phyloP scores from a whole-genome alignment of 495 filamentous ascomycete genomes.

The Hypomontagnella submonticulosa region DNA sequence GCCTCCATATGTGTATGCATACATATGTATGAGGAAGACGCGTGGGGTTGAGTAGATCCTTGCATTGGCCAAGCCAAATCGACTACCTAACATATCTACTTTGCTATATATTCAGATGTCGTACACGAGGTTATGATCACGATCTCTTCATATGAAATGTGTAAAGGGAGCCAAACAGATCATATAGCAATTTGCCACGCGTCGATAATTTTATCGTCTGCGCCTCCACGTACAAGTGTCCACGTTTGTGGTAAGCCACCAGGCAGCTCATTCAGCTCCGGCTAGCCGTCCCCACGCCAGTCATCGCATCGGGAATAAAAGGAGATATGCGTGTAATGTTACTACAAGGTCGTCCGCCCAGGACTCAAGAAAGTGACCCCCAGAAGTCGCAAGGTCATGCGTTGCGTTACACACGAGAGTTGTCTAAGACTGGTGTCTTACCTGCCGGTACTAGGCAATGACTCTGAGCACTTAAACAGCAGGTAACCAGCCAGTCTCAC shows the following conservation, averaged over 20 bases:
- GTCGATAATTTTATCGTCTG: conserved; percentile 28
- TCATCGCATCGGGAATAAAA: conserved; percentile 35
- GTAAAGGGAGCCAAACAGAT: conserved; percentile 18
- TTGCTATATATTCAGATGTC: conserved; percentile 26
- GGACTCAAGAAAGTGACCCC: conserved; percentile 1
- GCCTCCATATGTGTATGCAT: neutral
- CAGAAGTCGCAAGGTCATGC: conserved; percentile 23
- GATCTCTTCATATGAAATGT: conserved; percentile 31
- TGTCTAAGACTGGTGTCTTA: conserved; percentile 38
- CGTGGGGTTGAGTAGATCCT: conserved; percentile 44
- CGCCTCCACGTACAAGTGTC: conserved; percentile 16
- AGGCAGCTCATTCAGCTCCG: neutral
- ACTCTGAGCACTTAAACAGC: conserved; percentile 28
- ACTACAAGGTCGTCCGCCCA: conserved; percentile 5
- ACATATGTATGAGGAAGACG: conserved; percentile 20
- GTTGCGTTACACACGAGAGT: conserved; percentile 30
- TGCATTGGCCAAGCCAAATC: conserved; percentile 35
- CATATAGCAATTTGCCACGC: conserved; percentile 35
- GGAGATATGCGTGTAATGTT: conserved; percentile 41
- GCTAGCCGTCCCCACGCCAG: conserved; percentile 1
- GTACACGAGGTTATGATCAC: conserved; percentile 27
- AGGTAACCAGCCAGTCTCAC: conserved; percentile 22
- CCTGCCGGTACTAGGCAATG: conserved; percentile 31
- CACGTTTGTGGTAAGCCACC: conserved; percentile 32
- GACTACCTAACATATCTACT: neutral